Base-by-base conservation (phyloP, 2,329 filamentous ascomycete species). In the Aureobasidium sp. region DNA sequence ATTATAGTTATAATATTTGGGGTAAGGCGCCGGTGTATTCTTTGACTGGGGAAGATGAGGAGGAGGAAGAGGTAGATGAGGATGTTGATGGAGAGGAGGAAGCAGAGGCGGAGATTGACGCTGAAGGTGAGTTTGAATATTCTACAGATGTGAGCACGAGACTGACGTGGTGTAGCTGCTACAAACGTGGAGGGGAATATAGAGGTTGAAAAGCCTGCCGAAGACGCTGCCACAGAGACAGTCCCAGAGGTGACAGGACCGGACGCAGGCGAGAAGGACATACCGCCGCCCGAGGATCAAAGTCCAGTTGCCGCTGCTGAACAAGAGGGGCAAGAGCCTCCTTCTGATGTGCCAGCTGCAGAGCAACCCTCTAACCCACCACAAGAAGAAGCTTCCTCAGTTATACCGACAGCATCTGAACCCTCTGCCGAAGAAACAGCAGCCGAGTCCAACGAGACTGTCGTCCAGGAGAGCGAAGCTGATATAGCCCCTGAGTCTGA, bases 1-100 rank as follows among this genome's bases (percentile, higher is more conserved):
- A 61, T 44, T 61, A 42, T 44, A 61, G 57, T 27, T 61, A 51
- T 46, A 26, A 61, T 20, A 44, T 61, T 7, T 61, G 57, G 57
- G 57, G 57, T 1, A 61, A 52, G 37, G 42, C 46, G 37, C 57
- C 57, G 46, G 57, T 61, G 5, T 61, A 44, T 36, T 42, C 36
- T 15, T 42, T 61, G 27, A n/a, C 17, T 32, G 57, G 47, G n/a
- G 57, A 61, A 37, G 57, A 52, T 20, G 57, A 61, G 47, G 56
- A 50, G 10, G 56, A 50, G 42, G 32, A 13, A 50, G 57, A 44
- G 12, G 32, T n/a, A 9, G 57, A 32, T 23, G 41, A 44, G 5
- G 39, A 20, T 20, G 41, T 44, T 26, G 29, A 1, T 1, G 27
- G 6, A 7, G 51, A 23, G 20, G 29, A 10, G 13, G 34, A 15